Percentiles rank a stretch among this genome's conserved stretches.
Conservation (phyloP, 2,329 filamentous ascomycete species). For the Diaporthe aspalathi region DNA sequence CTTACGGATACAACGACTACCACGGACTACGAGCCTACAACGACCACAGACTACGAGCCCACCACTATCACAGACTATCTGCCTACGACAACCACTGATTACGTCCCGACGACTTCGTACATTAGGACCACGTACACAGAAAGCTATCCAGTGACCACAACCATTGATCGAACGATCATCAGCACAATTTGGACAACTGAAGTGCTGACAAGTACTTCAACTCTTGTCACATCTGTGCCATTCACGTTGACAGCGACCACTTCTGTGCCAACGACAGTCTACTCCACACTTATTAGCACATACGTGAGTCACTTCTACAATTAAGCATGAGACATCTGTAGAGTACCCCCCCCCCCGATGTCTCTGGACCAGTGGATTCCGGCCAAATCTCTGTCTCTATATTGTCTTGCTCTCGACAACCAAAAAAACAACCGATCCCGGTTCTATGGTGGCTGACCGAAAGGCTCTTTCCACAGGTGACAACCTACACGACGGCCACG, state of each 20-base stretch:
- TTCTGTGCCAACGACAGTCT: background rate
- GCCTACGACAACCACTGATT: slow-evolving; percentile 1
- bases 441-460: background rate
- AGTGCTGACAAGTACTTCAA: background rate
- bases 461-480: background rate
- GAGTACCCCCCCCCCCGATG: no score
- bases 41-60: background rate
- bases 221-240: slow-evolving; percentile 6
- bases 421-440: no score
- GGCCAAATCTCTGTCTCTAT: no score
- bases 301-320: slow-evolving; percentile 31
- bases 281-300: slow-evolving; percentile 39
- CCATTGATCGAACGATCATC: background rate
- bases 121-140: slow-evolving; percentile 13
- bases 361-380: background rate
- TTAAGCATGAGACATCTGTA: no score
- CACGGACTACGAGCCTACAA: background rate
- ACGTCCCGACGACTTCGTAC: slow-evolving; percentile 5
- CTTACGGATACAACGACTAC: background rate
- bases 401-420: no score
- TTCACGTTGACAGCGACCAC: slow-evolving; percentile 27
- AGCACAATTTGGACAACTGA: slow-evolving; percentile 25
- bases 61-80: background rate
- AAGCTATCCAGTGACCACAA: slow-evolving; percentile 15
- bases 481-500: slow-evolving; percentile 39